These are phyloP conservation scores for Auriscalpium orientale DNA, from an alignment of 768 basidiomycete genomes.

Conservation along the genomic window DNA sequence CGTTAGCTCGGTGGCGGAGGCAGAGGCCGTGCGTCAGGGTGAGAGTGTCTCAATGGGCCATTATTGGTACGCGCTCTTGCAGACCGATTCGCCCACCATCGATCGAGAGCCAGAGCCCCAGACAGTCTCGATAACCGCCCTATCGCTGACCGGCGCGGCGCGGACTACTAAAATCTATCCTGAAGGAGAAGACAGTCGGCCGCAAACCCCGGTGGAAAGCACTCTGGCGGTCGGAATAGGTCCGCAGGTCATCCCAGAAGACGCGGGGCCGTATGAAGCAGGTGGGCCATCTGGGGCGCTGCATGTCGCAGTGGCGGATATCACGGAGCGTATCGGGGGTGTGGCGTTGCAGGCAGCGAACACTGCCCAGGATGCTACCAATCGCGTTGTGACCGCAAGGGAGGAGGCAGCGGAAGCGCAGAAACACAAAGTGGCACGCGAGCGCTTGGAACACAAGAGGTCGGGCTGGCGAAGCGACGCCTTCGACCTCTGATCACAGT, in stretches of 20 bases:
- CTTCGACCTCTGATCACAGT: conserved; percentile 37
- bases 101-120: background rate
- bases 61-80: conserved; percentile 1
- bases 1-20: conserved; percentile 1
- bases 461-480: conserved; percentile 40
- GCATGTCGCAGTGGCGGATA: background rate
- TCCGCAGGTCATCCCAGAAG: conserved; percentile 21
- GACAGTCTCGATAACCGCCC: conserved; percentile 5
- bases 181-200: conserved; percentile 3
- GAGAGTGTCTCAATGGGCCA: background rate
- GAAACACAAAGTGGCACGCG: background rate
- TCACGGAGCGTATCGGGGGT: background rate
- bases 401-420: conserved; percentile 1
- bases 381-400: conserved; percentile 6
- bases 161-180: conserved; percentile 8
- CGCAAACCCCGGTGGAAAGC: conserved; percentile 6
- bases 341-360: conserved; percentile 4
- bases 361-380: conserved; percentile 8
- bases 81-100: background rate
- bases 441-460: conserved; percentile 2
- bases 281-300: background rate
- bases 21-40: background rate
- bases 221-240: conserved; percentile 21
- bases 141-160: conserved; percentile 17
- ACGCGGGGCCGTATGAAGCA: conserved; percentile 16